Evolutionary conservation across 192 early-diverging fungal species (phyloP).

Genomic region (Coemansia sp.): DNA sequence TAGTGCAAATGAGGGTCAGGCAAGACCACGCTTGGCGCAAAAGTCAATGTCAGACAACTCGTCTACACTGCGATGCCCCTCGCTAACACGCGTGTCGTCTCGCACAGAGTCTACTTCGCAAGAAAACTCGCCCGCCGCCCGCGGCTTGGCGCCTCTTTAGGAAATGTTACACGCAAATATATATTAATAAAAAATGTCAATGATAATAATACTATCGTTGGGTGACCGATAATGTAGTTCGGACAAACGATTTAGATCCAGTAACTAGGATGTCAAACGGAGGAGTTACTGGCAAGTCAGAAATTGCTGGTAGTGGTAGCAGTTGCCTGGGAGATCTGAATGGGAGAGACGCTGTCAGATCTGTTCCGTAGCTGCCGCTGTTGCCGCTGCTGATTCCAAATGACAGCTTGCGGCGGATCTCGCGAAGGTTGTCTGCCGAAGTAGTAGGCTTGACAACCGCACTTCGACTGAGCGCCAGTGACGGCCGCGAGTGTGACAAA

Average conservation of each 20-base stretch:
- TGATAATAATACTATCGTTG: conserved; percentile 18
- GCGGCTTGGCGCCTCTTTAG: background rate
- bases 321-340: conserved; percentile 15
- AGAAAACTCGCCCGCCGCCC: conserved; percentile 4
- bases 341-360: conserved; percentile 37
- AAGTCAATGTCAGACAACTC: background rate
- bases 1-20: background rate
- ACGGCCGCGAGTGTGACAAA: conserved; percentile 14
- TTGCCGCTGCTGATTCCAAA: conserved; percentile 20
- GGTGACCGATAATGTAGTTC: conserved; percentile 22
- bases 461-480: conserved; percentile 26
- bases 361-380: conserved; percentile 5
- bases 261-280: conserved; percentile 42
- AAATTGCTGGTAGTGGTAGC: conserved; percentile 12
- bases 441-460: conserved; percentile 26
- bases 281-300: background rate
- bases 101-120: background rate
- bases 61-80: background rate
- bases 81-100: background rate
- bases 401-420: conserved; percentile 27
- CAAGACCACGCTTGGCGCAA: background rate
- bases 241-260: conserved; percentile 46
- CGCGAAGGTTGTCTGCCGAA: conserved; percentile 38
- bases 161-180: background rate
- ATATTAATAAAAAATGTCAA: background rate